Evolutionary conservation across 176 grass and related monocot genomes (phyloP), one percentile per base, ranked within the genome.

Genomic region (Raddia distichophylla): DNA sequence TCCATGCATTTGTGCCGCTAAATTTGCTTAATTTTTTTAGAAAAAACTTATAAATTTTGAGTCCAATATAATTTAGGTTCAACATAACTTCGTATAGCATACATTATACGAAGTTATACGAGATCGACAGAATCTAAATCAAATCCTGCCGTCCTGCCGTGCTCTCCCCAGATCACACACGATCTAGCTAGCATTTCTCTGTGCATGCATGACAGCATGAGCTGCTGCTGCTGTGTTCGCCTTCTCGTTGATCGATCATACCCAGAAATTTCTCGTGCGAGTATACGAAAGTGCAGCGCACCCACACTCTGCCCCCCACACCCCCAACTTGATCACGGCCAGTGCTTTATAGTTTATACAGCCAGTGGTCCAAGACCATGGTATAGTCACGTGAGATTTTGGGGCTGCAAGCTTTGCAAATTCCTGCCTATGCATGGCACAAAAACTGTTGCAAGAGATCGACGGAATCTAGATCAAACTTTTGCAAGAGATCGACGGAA

Each of bases 131-230:
- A n/a, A 89, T 85, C 82, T 8, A 71, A 51, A 81, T 81, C 64
- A 64, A 40, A 33, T 54, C n/a, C n/a, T n/a, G n/a, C 52, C 60
- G 8, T 82, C 58, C n/a, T 64, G 42, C 45, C 3, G 5, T 67
- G 75, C 51, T 50, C 47, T 88, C 59, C 76, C 87, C 48, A 83
- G 69, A 80, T 80, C 45, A 19, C 64, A 59, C 87, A 76, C 68
- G n/a, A n/a, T n/a, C 5, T 7, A 69, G 37, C 37, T 40, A 40
- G n/a, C 5, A 37, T 6, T 64, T 35, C 33, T 65, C 62, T 16
- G 40, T 35, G 7, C 32, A 65, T 35, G 7, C 32, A 15, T 1
- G 0, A 3, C 60, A 34, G 0, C 61, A 8, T 35, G 43, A 54
- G 80, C 8, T 40, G 37, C 37, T 40, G 37, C 37, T 40, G 37